Conservation (phyloP, 805 yeast genomes). For the Yamadazyma endophytica region DNA sequence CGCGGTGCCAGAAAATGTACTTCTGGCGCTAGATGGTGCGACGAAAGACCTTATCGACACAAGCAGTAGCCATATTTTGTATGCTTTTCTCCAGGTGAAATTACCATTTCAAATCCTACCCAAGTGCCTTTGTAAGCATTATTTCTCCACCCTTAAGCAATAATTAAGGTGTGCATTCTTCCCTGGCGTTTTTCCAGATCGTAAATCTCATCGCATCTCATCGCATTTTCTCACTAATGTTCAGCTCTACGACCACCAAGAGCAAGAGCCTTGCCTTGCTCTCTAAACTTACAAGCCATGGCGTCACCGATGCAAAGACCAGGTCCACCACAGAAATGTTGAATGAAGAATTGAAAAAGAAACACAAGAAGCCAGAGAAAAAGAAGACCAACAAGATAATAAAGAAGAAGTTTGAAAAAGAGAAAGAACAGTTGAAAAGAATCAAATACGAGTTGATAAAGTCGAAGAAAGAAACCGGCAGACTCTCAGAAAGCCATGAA, state of each 20-base stretch:
- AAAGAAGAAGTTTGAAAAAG: conserved; percentile 22
- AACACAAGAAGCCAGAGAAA: conserved; percentile 13
- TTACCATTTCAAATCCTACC: no score
- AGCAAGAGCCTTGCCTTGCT: conserved; percentile 37
- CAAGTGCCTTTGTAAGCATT: background rate
- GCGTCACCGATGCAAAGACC: background rate
- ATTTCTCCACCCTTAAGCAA: background rate
- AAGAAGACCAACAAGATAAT: conserved; percentile 22
- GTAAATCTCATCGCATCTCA: conserved; percentile 8
- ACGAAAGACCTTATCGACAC: no score
- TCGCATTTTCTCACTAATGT: conserved; percentile 14
- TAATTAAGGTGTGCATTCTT: no score
- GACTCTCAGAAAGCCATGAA: conserved; percentile 27
- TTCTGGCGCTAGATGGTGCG: no score
- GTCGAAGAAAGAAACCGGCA: conserved; percentile 17
- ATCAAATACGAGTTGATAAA: conserved; percentile 39
- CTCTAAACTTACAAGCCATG: conserved; percentile 24
- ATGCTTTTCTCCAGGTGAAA: no score
- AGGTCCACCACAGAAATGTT: conserved; percentile 15
- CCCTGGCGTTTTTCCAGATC: no score
- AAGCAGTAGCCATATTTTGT: no score
- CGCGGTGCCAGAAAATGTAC: no score
- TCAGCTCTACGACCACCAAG: conserved; percentile 24
- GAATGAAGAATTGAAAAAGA: conserved; percentile 14
- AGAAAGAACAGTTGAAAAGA: conserved; percentile 29